Evolutionary conservation across 768 basidiomycete species (phyloP), one percentile per base, ranked within the genome.

Genomic region (Psilocybe cyanescens): DNA sequence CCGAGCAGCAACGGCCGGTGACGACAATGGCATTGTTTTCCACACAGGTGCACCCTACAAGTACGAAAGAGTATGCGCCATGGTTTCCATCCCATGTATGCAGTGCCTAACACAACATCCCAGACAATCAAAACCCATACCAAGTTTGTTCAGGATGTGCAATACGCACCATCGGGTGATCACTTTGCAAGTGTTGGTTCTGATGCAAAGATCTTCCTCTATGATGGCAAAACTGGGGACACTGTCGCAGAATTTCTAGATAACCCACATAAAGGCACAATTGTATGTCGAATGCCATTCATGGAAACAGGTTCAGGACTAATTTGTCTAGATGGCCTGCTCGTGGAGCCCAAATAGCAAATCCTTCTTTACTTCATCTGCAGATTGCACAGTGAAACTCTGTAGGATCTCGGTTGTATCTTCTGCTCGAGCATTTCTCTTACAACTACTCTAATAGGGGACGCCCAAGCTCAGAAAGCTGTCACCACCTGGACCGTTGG

Each of bases 111-210:
- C 9, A 44, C n/a, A 12, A 44, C 41, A 12, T 24, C 50, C 47
- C 52, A 94, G 91, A 86, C 88, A 9, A 90, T 97, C 76, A 89
- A 86, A 73, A 90, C 89, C 2, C 97, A 99, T 72, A 90, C 88
- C 12, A 93, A 91, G 72, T 97, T 96, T 69, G 92, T 98, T 14
- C 94, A 97, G 75, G 94, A 97, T 61, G 85, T 98, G 37, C 85
- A 86, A 57, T 98, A 88, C 71, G 82, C 94, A 0, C 87, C 88
- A 0, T 89, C 89, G 8, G 97, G 97, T 1, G 86, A 90, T 45
- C 78, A 87, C 46, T 96, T 98, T 70, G 90, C 86, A 12, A 95
- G 93, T 60, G 94, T 92, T 37, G 97, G 94, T 19, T 91, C 92
- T 4, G 97, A 99, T 72, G 83, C 81, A 31, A 97, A 90, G 77